phyloP scores from a whole-genome alignment of 2,329 filamentous ascomycete species.

The Tolypocladium amazonense region DNA sequence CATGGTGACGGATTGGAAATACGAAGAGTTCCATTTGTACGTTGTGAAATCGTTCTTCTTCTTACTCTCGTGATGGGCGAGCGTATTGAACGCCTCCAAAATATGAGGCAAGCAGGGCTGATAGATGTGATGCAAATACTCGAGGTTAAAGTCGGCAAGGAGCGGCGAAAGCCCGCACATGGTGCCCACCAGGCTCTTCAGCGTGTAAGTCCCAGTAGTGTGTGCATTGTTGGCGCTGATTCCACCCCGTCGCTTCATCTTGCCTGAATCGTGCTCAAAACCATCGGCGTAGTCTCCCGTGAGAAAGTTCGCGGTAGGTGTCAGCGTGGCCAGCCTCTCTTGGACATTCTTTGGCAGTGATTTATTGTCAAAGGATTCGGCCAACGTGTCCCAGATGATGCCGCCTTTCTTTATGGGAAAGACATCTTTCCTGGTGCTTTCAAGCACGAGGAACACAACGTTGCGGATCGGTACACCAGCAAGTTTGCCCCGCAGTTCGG shows the following conservation, averaged over 20 bases:
- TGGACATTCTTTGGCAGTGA: conserved; percentile 20
- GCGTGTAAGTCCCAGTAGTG: conserved; percentile 30
- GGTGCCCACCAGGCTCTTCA: conserved; percentile 22
- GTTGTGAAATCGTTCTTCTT: conserved; percentile 9
- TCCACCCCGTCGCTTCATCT: conserved; percentile 20
- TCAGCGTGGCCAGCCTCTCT: conserved; percentile 15
- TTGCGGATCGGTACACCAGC: conserved; percentile 27
- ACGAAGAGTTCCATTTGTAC: conserved; percentile 19
- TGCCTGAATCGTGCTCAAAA: conserved; percentile 11
- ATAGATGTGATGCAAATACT: background rate
- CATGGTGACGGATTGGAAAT: conserved; percentile 20
- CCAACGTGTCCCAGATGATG: conserved; percentile 23
- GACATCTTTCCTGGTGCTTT: conserved; percentile 33
- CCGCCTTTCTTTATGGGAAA: conserved; percentile 32
- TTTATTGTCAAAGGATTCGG: conserved; percentile 18
- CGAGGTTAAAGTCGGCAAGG: background rate
- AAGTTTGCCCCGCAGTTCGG: conserved; percentile 14
- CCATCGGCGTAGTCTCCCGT: conserved; percentile 25
- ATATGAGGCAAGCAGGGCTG: background rate
- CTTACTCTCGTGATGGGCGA: background rate
- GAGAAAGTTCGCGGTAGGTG: conserved; percentile 20
- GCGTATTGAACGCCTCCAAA: background rate
- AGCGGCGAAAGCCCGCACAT: background rate
- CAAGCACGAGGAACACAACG: conserved; percentile 31
- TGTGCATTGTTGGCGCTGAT: conserved; percentile 27